These are phyloP conservation scores for Rehmannia glutinosa DNA, from an alignment of 257 asterid species.

Conservation along the genomic window DNA sequence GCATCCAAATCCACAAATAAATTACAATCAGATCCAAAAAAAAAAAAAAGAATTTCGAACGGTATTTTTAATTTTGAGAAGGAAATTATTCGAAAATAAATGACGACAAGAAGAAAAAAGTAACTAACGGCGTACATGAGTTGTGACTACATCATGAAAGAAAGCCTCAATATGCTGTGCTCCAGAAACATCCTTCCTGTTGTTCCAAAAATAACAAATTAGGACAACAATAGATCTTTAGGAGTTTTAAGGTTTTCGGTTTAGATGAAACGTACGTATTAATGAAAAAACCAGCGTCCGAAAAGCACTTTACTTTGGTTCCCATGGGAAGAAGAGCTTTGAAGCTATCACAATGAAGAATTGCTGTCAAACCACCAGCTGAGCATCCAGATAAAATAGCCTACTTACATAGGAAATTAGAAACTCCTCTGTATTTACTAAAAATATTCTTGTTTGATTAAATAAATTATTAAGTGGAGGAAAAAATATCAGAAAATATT, in stretches of 20 bases:
- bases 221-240: not conserved
- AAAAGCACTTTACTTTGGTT: conserved; percentile 69
- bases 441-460: too few relatives aligned
- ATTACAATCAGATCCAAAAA: not conserved
- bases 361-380: conserved; percentile 78
- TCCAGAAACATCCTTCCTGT: conserved; percentile 73
- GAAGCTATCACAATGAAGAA: conserved; percentile 77
- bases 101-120: too few relatives aligned
- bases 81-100: not conserved
- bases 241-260: not conserved
- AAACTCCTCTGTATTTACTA: too few relatives aligned
- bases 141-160: conserved; percentile 50
- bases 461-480: not conserved
- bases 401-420: conserved; percentile 21
- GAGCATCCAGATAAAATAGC: conserved; percentile 90
- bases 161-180: conserved; percentile 46
- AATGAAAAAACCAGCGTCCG: conserved; percentile 85
- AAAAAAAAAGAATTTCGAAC: not conserved
- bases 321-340: conserved; percentile 48
- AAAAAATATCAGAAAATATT: not conserved
- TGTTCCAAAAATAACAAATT: not conserved
- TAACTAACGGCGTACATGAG: conserved; percentile 48
- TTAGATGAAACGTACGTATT: conserved; percentile 42
- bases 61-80: too few relatives aligned
- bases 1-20: conserved; percentile 15